These are phyloP conservation scores for Artomyces pyxidatus DNA, from an alignment of 768 basidiomycete species.

Conservation along the genomic window DNA sequence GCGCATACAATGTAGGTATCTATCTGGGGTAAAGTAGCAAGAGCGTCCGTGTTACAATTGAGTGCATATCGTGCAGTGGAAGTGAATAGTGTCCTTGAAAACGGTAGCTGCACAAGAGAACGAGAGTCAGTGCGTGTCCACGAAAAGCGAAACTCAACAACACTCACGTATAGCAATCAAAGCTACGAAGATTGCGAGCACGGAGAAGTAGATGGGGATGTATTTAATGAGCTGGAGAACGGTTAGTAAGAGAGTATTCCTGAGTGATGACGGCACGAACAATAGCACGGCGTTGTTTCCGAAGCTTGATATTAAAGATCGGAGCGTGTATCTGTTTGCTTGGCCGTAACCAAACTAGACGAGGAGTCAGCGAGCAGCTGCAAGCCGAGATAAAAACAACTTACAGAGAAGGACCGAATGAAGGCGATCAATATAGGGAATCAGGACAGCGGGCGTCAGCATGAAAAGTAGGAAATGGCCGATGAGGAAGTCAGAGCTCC, in stretches of 20 bases:
- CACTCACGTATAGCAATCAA: slow-evolving; percentile 74
- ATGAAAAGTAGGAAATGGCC: slow-evolving; percentile 81
- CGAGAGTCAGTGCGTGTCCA: neutral
- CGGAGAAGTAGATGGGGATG: slow-evolving; percentile 63
- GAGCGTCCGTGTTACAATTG: slow-evolving; percentile 4
- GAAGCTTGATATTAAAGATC: slow-evolving; percentile 83
- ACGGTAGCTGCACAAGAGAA: neutral
- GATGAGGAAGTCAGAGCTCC: slow-evolving; percentile 91
- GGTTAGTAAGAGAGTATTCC: slow-evolving; percentile 4
- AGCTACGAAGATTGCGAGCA: slow-evolving; percentile 62
- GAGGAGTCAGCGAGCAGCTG: slow-evolving; percentile 16
- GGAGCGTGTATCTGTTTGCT: slow-evolving; percentile 93
- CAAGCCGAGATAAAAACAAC: slow-evolving; percentile 23
- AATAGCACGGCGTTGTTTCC: slow-evolving; percentile 83
- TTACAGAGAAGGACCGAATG: slow-evolving; percentile 93
- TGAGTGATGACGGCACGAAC: slow-evolving; percentile 36
- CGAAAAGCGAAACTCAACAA: neutral
- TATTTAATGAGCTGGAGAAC: slow-evolving; percentile 69
- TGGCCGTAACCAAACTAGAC: slow-evolving; percentile 85
- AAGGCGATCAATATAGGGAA: slow-evolving; percentile 81
- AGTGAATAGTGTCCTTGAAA: neutral
- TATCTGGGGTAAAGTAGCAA: slow-evolving; percentile 2
- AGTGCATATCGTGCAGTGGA: slow-evolving; percentile 1
- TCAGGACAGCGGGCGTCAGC: slow-evolving; percentile 73
- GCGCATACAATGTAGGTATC: slow-evolving; percentile 1